These are phyloP conservation scores for Colletotrichum orbiculare DNA, from an alignment of 2,329 filamentous ascomycete genomes.

Conservation along the genomic window DNA sequence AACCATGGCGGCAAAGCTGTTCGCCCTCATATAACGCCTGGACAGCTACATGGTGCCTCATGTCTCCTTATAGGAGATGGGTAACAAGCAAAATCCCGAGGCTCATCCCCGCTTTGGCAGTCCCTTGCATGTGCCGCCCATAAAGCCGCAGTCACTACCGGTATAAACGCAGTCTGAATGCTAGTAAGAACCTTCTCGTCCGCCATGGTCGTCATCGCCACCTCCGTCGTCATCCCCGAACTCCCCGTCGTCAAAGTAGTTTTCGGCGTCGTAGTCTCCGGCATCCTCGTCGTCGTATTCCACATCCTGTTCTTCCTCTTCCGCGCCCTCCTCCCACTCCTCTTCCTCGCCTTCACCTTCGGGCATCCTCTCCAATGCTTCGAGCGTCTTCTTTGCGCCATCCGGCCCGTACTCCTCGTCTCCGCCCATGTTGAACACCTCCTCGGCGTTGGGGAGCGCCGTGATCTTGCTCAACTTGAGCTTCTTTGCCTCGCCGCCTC, in stretches of 20 bases:
- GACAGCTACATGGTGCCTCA: conserved; percentile 17
- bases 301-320: conserved; percentile 61
- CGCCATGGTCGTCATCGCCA: conserved; percentile 61
- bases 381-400: conserved; percentile 51
- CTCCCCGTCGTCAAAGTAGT: conserved; percentile 69
- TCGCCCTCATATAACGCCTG: conserved; percentile 32
- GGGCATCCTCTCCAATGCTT: conserved; percentile 57
- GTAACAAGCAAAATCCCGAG: neutral
- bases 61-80: conserved; percentile 7
- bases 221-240: conserved; percentile 62
- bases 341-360: conserved; percentile 64
- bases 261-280: conserved; percentile 71
- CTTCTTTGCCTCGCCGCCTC: conserved; percentile 54
- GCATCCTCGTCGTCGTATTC: conserved; percentile 68
- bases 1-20: conserved; percentile 29
- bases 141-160: neutral
- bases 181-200: conserved; percentile 37
- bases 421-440: conserved; percentile 56
- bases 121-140: too few relatives aligned
- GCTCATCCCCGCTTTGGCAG: neutral
- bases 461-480: conserved; percentile 60
- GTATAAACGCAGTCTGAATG: neutral
- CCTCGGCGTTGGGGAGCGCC: conserved; percentile 61
- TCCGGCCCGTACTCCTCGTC: conserved; percentile 43
- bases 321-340: conserved; percentile 57